Base-by-base conservation (phyloP, 768 basidiomycete species). In the Termitomyces sp. region DNA sequence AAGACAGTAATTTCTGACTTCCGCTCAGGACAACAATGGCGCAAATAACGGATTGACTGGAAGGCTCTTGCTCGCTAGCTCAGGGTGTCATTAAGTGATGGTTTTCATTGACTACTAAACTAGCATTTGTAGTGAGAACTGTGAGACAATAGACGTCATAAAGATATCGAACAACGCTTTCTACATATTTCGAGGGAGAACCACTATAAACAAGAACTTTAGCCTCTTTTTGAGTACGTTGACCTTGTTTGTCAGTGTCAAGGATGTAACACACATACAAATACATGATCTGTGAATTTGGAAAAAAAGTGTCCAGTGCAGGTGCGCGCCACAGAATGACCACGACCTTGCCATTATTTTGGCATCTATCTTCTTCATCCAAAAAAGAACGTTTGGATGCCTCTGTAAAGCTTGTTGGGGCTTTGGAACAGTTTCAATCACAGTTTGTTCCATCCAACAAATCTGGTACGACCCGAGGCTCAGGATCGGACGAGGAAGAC, bases 291-390 rank as follows among this genome's bases (percentile, higher is more conserved):
- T 28, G 37, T 10, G 44, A 53, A 57, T 40, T 37, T 47, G 54
- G 40, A 53, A 62, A 66, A 60, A 63, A 64, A 56, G 53, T 35
- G 56, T 28, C 37, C 9, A 11, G 47, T 41, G 43, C 7, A 55
- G 28, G 28, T 53, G 44, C 10, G 42, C 19, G 50, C 45, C 52
- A 56, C 58, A 58, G 64, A 60, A 91, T 93, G 84, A 83, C 89
- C 38, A 94, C 93, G 50, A 95, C 93, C 35, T 83, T 98, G 54
- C 89, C 92, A 14, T 80, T 97, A 35, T 98, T 94, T 79, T 97
- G 94, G 94, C 78, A 94, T 69, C 78, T 98, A 53, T 95, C 94
- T 15, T 91, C 90, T 2, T 75, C 83, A 1, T 83, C 82, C 19
- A 91, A 85, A 73, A 84, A 86, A 55, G 86, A 91, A 58, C 86